Evolutionary conservation across 192 early-diverging fungal genomes (phyloP).

Genomic region (Backusella macrospora): DNA sequence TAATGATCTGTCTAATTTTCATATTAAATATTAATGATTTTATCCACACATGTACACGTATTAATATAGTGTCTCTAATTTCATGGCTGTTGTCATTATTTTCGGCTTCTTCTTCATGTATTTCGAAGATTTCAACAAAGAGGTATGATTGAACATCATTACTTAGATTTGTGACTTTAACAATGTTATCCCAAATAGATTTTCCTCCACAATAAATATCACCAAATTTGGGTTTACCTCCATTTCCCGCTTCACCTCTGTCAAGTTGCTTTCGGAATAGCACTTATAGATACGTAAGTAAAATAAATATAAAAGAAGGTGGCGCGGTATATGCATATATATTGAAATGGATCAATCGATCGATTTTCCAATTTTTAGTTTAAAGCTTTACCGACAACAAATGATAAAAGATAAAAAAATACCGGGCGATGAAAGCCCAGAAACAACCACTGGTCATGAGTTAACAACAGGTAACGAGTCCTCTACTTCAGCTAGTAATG

Average conservation of each 20-base stretch:
- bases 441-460: neutral
- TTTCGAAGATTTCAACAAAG: constrained; percentile 56
- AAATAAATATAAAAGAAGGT: neutral
- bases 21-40: neutral
- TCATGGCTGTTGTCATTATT: constrained; percentile 51
- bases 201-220: constrained; percentile 34
- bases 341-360: neutral
- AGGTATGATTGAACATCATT: constrained; percentile 22
- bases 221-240: constrained; percentile 51
- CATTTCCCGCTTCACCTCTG: constrained; percentile 51
- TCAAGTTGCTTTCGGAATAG: constrained; percentile 48
- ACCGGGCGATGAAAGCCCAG: neutral
- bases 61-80: constrained; percentile 32
- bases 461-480: neutral
- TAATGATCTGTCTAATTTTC: neutral
- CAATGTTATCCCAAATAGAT: neutral
- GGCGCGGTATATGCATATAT: too few species aligned
- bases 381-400: constrained; percentile 28
- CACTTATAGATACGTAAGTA: constrained; percentile 39
- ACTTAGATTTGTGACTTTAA: neutral
- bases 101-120: constrained; percentile 57
- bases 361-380: constrained; percentile 14
- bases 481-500: neutral
- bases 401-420: constrained; percentile 18
- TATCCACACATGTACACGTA: neutral